Percentiles rank a stretch among this genome's conserved stretches.
phyloP scores from a whole-genome alignment of 305 asterid species.

The Rubia tinctorum region DNA sequence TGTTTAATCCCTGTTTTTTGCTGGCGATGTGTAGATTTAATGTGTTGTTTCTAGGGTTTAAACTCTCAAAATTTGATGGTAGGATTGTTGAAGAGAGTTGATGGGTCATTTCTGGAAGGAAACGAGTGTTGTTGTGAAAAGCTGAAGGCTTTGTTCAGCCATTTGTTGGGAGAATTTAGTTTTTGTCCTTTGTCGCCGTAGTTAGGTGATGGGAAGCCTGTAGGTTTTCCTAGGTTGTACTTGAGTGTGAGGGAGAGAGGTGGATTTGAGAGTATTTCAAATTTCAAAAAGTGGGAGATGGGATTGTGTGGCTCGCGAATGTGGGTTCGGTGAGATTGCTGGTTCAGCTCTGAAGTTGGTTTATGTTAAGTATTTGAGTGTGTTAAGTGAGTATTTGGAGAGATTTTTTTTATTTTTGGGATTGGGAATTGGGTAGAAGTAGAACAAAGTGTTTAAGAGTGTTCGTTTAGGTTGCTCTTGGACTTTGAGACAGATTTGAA shows the following conservation, averaged over 20 bases:
- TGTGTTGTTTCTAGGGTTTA: conserved; percentile 41
- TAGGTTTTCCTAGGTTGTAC: conserved; percentile 55
- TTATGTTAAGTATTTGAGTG: conserved; percentile 49
- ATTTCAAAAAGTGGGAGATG: conserved; percentile 39
- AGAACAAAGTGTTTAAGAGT: conserved; percentile 10
- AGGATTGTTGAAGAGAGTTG: conserved; percentile 53
- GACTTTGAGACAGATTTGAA: conserved; percentile 48
- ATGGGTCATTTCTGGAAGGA: conserved; percentile 35
- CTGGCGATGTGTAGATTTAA: conserved; percentile 2
- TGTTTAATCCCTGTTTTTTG: conserved; percentile 8
- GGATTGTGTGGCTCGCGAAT: conserved; percentile 46
- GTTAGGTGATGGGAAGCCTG: conserved; percentile 46
- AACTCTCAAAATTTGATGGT: conserved; percentile 42
- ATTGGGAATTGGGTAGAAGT: conserved; percentile 10
- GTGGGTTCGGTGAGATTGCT: conserved; percentile 38
- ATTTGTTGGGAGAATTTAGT: conserved; percentile 23
- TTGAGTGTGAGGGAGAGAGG: conserved; percentile 45
- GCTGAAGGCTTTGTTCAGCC: conserved; percentile 33
- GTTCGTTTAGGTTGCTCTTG: conserved; percentile 29
- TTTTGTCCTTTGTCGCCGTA: conserved; percentile 55
- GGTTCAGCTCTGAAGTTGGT: conserved; percentile 57
- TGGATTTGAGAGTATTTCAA: conserved; percentile 39
- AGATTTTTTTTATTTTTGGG: conserved; percentile 33
- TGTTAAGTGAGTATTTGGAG: conserved; percentile 40
- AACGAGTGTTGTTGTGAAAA: conserved; percentile 9